These are phyloP conservation scores for Naegleria gruberi DNA, from an alignment of 208 protist species.

Conservation along the genomic window DNA sequence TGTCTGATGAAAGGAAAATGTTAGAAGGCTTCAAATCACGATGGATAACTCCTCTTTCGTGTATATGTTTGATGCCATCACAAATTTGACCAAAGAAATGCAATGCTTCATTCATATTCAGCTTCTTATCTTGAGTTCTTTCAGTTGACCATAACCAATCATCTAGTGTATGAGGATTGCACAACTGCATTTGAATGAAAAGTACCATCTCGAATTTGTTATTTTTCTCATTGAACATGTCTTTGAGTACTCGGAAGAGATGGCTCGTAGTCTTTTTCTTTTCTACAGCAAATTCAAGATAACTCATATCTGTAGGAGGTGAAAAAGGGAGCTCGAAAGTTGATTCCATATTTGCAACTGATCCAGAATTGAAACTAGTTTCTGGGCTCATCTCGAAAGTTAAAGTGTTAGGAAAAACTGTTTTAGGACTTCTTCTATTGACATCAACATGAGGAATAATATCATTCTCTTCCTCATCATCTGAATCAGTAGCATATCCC, in stretches of 20 bases:
- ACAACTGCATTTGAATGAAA: conserved; percentile 29
- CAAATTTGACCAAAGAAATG: conserved; percentile 20
- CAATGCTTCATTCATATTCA: background rate
- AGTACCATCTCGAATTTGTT: conserved; percentile 19
- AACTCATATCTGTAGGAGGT: background rate
- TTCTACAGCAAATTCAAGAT: background rate
- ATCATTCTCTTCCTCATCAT: too few relatives aligned
- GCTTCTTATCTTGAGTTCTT: background rate
- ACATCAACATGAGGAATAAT: background rate
- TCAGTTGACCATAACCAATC: background rate
- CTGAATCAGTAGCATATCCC: too few relatives aligned
- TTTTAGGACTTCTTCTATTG: background rate
- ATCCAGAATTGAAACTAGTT: background rate
- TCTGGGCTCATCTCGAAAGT: background rate
- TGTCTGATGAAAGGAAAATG: background rate
- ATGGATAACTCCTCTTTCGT: conserved; percentile 3
- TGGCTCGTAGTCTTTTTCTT: background rate
- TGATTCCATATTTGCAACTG: background rate
- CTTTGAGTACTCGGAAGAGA: background rate
- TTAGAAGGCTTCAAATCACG: conserved; percentile 27
- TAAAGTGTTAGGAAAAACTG: background rate
- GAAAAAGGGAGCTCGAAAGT: background rate
- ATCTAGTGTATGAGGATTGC: background rate
- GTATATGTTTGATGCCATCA: background rate
- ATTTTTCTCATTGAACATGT: conserved; percentile 21